A percentile compares a stretch with the other conserved stretches of the same genome.
These are phyloP conservation scores for Datura wrightii DNA, from an alignment of 257 asterid genomes.

Conservation along the genomic window DNA sequence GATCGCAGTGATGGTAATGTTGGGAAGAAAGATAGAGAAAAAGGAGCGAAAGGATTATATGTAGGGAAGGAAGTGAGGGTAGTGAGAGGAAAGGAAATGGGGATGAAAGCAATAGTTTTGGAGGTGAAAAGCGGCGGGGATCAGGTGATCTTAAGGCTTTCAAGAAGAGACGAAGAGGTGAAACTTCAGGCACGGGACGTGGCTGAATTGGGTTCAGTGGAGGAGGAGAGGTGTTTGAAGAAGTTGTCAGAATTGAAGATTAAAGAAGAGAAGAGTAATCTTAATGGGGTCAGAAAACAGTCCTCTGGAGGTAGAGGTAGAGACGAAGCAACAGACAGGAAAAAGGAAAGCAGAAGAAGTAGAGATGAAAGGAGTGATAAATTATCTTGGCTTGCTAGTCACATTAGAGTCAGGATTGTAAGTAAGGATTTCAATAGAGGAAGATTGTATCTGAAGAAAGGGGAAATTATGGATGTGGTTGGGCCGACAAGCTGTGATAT, in stretches of 20 bases:
- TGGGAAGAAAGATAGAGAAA: conserved; percentile 42
- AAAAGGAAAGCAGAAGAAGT: conserved; percentile 33
- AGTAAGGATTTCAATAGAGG: conserved; percentile 75
- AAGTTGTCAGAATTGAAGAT: conserved; percentile 56
- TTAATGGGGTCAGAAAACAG: conserved; percentile 22
- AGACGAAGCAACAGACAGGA: conserved; percentile 23
- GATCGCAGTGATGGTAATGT: conserved; percentile 22
- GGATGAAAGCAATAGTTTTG: conserved; percentile 62
- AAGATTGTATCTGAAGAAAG: conserved; percentile 69
- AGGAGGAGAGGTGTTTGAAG: conserved; percentile 69
- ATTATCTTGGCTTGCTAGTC: conserved; percentile 71
- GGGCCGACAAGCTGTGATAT: conserved; percentile 75
- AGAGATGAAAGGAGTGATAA: conserved; percentile 36
- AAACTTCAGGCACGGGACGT: conserved; percentile 55
- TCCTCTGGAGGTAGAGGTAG: conserved; percentile 24
- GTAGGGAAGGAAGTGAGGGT: conserved; percentile 70
- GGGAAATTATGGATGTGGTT: conserved; percentile 77
- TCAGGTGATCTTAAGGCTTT: conserved; percentile 54
- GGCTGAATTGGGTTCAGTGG: conserved; percentile 69
- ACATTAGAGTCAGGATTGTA: conserved; percentile 76
- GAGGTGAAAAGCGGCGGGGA: conserved; percentile 63
- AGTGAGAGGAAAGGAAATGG: conserved; percentile 69
- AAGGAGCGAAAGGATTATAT: conserved; percentile 42
- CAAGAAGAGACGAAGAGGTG: conserved; percentile 54
- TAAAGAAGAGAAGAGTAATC: conserved; percentile 34